Evolutionary conservation across 441 rosid genomes (phyloP).

Genomic region (Syzygium syzygioides): DNA sequence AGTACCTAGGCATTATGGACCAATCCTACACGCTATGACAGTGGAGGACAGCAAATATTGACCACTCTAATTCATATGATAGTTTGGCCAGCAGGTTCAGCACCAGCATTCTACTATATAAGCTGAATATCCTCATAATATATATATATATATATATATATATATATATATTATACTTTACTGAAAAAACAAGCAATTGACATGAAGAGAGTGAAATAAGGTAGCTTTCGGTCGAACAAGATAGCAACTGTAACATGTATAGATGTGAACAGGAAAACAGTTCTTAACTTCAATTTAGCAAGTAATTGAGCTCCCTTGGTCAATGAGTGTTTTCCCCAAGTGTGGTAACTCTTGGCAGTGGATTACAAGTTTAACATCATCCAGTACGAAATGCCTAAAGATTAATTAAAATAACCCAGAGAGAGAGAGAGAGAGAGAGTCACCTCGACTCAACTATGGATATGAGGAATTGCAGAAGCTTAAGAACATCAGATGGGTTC

Average conservation of each 20-base stretch:
- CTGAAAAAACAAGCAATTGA: neutral
- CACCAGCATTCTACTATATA: neutral
- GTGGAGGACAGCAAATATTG: neutral
- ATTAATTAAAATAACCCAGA: neutral
- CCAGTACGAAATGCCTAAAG: neutral
- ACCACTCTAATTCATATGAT: neutral
- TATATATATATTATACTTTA: neutral
- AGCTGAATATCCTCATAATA: neutral
- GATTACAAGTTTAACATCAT: neutral
- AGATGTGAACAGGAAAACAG: neutral
- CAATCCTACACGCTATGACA: neutral
- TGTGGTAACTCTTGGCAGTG: neutral
- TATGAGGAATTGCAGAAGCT: conserved; percentile 62
- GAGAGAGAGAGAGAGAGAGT: neutral
- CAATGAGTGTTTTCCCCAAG: neutral
- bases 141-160: neutral
- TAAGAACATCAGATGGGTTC: conserved; percentile 69
- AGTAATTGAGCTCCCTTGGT: neutral
- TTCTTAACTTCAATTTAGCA: neutral
- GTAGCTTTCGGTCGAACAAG: neutral
- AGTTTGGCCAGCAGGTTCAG: neutral
- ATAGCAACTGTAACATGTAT: neutral
- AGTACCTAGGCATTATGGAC: neutral
- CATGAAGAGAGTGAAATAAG: neutral
- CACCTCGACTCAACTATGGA: conserved; percentile 78